These are phyloP conservation scores for Macrolepiota albuminosa DNA, from an alignment of 768 basidiomycete genomes.

Conservation along the genomic window DNA sequence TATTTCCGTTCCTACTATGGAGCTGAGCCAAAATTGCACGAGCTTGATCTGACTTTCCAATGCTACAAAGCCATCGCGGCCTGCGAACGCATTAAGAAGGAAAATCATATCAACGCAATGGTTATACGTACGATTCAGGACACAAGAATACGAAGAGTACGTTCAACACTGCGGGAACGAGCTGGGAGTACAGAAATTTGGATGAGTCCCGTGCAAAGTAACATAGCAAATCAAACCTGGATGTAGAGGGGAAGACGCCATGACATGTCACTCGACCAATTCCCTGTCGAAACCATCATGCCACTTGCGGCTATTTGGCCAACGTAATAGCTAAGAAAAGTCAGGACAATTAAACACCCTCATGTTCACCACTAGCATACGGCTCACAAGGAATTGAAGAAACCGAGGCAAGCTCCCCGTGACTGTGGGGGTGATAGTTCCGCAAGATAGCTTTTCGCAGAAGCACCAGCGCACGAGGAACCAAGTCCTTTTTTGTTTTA, in stretches of 20 bases:
- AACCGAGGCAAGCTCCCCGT: constrained; percentile 46
- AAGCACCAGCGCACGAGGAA: constrained; percentile 38
- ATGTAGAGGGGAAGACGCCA: constrained; percentile 50
- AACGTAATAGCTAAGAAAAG: constrained; percentile 36
- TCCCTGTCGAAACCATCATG: constrained; percentile 50
- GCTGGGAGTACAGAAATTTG: constrained; percentile 15
- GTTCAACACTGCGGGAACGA: constrained; percentile 44
- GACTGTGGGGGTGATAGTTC: constrained; percentile 45
- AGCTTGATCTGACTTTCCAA: constrained; percentile 39
- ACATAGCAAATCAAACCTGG: constrained; percentile 25
- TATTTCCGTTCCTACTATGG: constrained; percentile 41
- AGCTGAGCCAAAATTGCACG: constrained; percentile 39
- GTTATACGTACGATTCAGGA: constrained; percentile 40
- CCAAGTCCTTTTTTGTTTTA: constrained; percentile 26
- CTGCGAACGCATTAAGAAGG: constrained; percentile 17
- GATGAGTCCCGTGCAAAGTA: not conserved
- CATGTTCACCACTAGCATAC: not conserved
- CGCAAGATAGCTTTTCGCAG: constrained; percentile 47
- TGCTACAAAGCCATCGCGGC: constrained; percentile 49
- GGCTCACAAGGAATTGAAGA: constrained; percentile 46
- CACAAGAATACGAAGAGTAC: constrained; percentile 41
- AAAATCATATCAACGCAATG: not conserved
- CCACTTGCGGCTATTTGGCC: constrained; percentile 53
- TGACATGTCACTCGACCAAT: constrained; percentile 33
- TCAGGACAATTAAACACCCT: not conserved